phyloP scores from a whole-genome alignment of 1,284 basidiomycete genomes.

The Gymnopus androsaceus region DNA sequence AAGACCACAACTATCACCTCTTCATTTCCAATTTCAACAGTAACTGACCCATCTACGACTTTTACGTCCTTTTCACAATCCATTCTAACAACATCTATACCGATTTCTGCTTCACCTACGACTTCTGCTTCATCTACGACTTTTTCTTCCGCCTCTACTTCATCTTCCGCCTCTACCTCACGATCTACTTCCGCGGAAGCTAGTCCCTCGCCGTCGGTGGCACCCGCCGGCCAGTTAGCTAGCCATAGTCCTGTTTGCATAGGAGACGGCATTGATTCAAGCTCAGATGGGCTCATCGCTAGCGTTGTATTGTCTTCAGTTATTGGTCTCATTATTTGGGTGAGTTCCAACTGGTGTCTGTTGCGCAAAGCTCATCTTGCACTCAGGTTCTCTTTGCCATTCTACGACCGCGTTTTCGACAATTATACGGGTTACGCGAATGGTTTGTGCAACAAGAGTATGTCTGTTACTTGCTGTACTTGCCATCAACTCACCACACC shows the following conservation, averaged over 20 bases:
- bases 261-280: slow-evolving; percentile 63
- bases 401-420: slow-evolving; percentile 65
- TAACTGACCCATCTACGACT: slow-evolving; percentile 44
- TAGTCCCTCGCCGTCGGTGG: slow-evolving; percentile 31
- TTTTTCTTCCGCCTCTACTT: slow-evolving; percentile 27
- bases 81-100: slow-evolving; percentile 32
- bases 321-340: slow-evolving; percentile 67
- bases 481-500: background rate
- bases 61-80: slow-evolving; percentile 45
- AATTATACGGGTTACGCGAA: slow-evolving; percentile 69
- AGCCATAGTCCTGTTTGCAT: slow-evolving; percentile 49
- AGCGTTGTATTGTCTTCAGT: slow-evolving; percentile 56
- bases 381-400: slow-evolving; percentile 64
- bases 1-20: slow-evolving; percentile 38
- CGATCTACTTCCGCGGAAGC: slow-evolving; percentile 9
- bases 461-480: slow-evolving; percentile 29
- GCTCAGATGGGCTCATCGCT: slow-evolving; percentile 63
- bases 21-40: slow-evolving; percentile 34
- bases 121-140: slow-evolving; percentile 25
- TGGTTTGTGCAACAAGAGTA: slow-evolving; percentile 75
- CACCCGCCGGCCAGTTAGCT: slow-evolving; percentile 24
- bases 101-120: slow-evolving; percentile 19
- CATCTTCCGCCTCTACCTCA: slow-evolving; percentile 23
- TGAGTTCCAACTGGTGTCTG: slow-evolving; percentile 33
- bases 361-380: slow-evolving; percentile 11